Evolutionary conservation across 306 rosid species (phyloP), one percentile per base, ranked within the genome.

Genomic region (Rosa persica): DNA sequence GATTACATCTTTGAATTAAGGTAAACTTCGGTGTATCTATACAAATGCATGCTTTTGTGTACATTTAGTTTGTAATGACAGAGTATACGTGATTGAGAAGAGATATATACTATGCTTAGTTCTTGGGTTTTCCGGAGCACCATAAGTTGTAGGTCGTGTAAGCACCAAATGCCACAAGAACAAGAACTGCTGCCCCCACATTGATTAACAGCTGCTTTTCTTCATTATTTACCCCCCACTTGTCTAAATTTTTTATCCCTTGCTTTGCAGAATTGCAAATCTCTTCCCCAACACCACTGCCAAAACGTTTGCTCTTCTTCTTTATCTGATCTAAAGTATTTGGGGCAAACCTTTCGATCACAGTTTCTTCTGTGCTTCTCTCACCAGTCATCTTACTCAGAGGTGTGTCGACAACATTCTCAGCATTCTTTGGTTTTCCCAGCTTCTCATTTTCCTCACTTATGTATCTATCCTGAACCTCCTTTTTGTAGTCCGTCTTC

Each of bases 171-270:
- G 88, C 90, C 36, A 83, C 82, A 79, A 91, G 76, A 5, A 88
- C 90, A 6, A 89, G 79, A 82, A 78, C 30, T 42, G 91, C 90
- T 68, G 82, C 92, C 78, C 89, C 89, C 43, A 89, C 60, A 72
- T 88, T 89, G 70, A 74, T 49, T 27, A 79, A 34, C 38, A 77
- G 47, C 39, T 76, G 75, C 76, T 76, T 88, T 60, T 89, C 92
- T 10, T 83, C 89, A 5, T 83, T 66, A 36, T 78, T 83, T 79
- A 61, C 66, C 76, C 60, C 66, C 76, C 60, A 73, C 61, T 46
- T 70, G 3, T 62, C 30, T 17, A 81, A 76, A 81, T 69, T 84
- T 67, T 64, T 43, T 54, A 84, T 74, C 65, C 67, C 78, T 39
- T 81, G 48, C 54, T 74, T 68, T 20, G 52, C 66, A 34, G 76